Conservation (phyloP, 805 yeast genomes). For the Scheffersomyces lignosus region DNA sequence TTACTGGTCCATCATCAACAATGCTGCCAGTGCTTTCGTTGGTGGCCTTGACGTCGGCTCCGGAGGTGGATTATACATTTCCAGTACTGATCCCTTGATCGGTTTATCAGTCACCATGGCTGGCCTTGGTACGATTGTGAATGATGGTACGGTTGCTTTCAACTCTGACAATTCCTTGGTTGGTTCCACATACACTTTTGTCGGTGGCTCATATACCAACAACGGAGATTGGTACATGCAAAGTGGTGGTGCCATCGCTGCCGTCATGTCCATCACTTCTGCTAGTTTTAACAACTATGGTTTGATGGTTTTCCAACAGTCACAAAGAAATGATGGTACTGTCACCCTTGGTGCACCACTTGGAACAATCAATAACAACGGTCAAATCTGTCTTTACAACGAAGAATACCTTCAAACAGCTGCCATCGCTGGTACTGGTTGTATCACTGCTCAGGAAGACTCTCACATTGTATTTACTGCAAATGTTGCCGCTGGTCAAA, state of each 20-base stretch:
- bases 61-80: slow-evolving; percentile 24
- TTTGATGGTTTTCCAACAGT: slow-evolving; percentile 15
- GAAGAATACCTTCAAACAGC: slow-evolving; percentile 21
- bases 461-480: not conserved
- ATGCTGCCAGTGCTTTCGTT: slow-evolving; percentile 16
- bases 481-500: slow-evolving; percentile 5
- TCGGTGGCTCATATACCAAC: slow-evolving; percentile 16
- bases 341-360: slow-evolving; percentile 22
- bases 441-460: slow-evolving; percentile 10
- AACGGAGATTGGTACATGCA: slow-evolving; percentile 24
- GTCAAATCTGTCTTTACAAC: slow-evolving; percentile 26
- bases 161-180: slow-evolving; percentile 15
- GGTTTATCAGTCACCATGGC: slow-evolving; percentile 15
- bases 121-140: slow-evolving; percentile 10
- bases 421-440: slow-evolving; percentile 23
- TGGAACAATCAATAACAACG: slow-evolving; percentile 14
- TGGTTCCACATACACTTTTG: slow-evolving; percentile 18
- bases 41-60: slow-evolving; percentile 18
- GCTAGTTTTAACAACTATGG: slow-evolving; percentile 18
- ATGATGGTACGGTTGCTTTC: slow-evolving; percentile 21
- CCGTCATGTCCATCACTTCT: slow-evolving; percentile 12
- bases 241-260: slow-evolving; percentile 15
- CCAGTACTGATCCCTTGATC: slow-evolving; percentile 12
- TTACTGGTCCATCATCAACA: slow-evolving; percentile 26
- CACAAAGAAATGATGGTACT: slow-evolving; percentile 8